Evolutionary conservation across 108 stramenopile species (phyloP).

Genomic region (Cafeteria roenbergensis): DNA sequence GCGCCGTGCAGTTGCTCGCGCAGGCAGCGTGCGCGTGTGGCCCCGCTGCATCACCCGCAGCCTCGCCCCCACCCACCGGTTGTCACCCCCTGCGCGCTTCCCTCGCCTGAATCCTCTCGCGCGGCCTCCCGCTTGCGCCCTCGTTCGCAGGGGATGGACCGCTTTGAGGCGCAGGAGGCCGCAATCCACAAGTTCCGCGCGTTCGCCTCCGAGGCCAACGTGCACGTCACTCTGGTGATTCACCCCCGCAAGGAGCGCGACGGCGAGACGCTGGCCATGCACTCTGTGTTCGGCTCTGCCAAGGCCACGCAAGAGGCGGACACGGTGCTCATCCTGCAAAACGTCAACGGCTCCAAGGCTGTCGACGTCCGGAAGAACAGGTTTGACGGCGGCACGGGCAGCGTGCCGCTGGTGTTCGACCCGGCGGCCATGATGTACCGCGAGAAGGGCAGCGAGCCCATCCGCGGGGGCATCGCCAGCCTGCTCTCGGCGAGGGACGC

Average conservation of each 20-base stretch:
- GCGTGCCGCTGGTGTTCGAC: constrained; percentile 60
- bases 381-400: constrained; percentile 77
- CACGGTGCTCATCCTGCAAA: constrained; percentile 84
- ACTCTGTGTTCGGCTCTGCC: constrained; percentile 76
- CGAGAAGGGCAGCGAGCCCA: constrained; percentile 11
- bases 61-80: too few relatives aligned
- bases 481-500: too few relatives aligned
- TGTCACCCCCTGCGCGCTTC: too few relatives aligned
- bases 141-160: too few relatives aligned
- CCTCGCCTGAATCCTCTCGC: too few relatives aligned
- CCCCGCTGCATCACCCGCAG: too few relatives aligned
- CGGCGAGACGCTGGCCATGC: constrained; percentile 55
- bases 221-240: constrained; percentile 82
- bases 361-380: constrained; percentile 95
- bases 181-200: constrained; percentile 86
- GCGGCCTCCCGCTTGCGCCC: too few relatives aligned
- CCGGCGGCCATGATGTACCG: constrained; percentile 15
- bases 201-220: constrained; percentile 83
- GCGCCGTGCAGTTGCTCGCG: too few relatives aligned
- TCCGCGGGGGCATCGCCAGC: too few relatives aligned
- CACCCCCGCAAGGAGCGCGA: constrained; percentile 92
- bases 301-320: constrained; percentile 99
- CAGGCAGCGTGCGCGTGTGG: too few relatives aligned
- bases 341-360: constrained; percentile 55
- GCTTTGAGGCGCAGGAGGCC: constrained; percentile 73